Evolutionary conservation across 1,139 yeast species (phyloP).

Genomic region (Hyphopichia pseudoburtonii): DNA sequence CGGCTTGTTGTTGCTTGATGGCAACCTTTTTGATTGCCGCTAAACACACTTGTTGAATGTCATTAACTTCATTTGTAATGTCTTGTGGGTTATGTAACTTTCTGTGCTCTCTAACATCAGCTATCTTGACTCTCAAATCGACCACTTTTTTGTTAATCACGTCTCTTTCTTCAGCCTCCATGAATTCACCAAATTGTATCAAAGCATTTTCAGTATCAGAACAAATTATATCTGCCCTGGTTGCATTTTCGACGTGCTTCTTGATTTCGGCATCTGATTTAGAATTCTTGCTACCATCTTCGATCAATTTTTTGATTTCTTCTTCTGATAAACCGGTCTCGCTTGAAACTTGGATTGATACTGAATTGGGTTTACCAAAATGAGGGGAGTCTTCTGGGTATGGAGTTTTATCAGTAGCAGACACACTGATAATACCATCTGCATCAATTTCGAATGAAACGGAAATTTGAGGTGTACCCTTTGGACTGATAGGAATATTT

Average conservation of each 20-base stretch:
- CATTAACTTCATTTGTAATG: slow-evolving; percentile 47
- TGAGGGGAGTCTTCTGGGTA: slow-evolving; percentile 31
- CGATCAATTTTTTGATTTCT: slow-evolving; percentile 57
- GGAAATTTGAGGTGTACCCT: slow-evolving; percentile 74
- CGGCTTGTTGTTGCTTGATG: slow-evolving; percentile 31
- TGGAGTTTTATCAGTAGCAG: slow-evolving; percentile 67
- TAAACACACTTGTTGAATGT: slow-evolving; percentile 51
- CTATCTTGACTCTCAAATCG: slow-evolving; percentile 42
- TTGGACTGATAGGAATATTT: slow-evolving; percentile 70
- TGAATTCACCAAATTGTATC: slow-evolving; percentile 40
- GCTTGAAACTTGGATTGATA: slow-evolving; percentile 69
- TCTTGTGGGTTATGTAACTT: slow-evolving; percentile 33
- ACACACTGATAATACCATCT: slow-evolving; percentile 76
- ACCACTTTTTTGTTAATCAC: slow-evolving; percentile 29
- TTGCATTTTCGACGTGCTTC: slow-evolving; percentile 46
- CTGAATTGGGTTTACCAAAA: slow-evolving; percentile 34
- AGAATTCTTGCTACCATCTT: slow-evolving; percentile 47
- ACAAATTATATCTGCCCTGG: slow-evolving; percentile 55
- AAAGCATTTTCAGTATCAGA: slow-evolving; percentile 56
- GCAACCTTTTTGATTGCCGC: slow-evolving; percentile 56
- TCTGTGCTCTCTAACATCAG: slow-evolving; percentile 40
- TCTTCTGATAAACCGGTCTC: slow-evolving; percentile 66
- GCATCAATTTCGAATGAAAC: slow-evolving; percentile 79
- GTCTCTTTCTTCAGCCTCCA: slow-evolving; percentile 38
- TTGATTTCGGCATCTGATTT: slow-evolving; percentile 43